These are phyloP conservation scores for Neurospora intermedia DNA, from an alignment of 495 filamentous ascomycete genomes.

Conservation along the genomic window DNA sequence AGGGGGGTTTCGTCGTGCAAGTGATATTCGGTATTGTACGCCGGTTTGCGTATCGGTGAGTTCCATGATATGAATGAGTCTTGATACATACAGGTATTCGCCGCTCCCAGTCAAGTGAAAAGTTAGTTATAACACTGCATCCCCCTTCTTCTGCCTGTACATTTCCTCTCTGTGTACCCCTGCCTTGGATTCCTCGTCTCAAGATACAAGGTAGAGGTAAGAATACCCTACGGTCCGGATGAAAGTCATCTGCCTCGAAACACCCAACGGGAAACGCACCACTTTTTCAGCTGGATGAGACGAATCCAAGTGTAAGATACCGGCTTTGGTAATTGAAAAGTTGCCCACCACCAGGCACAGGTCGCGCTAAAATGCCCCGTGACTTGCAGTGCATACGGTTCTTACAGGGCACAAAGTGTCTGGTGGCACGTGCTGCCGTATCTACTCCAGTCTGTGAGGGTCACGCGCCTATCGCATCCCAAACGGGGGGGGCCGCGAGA, in stretches of 20 bases:
- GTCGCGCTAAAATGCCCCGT: background rate
- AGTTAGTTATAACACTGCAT: background rate
- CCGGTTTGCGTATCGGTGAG: background rate
- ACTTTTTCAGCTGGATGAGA: background rate
- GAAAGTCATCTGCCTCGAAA: background rate
- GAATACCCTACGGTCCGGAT: background rate
- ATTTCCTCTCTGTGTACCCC: background rate
- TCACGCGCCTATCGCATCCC: slow-evolving; percentile 23
- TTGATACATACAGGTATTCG: background rate
- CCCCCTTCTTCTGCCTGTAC: background rate
- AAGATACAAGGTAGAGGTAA: background rate
- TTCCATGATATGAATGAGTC: background rate
- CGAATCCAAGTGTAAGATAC: background rate
- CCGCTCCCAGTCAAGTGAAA: background rate
- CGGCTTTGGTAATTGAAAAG: background rate
- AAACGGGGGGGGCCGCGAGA: background rate
- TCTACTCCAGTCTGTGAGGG: slow-evolving; percentile 16
- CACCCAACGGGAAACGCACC: background rate
- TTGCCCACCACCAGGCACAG: background rate
- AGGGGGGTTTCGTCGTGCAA: background rate
- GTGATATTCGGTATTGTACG: background rate
- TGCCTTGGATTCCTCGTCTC: background rate
- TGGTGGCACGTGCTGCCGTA: slow-evolving; percentile 19
- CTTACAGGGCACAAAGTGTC: background rate
- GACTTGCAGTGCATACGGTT: background rate